A percentile compares a stretch with the other conserved stretches of the same genome.
These are phyloP conservation scores for Cyberlindnera xishuangbannaensis DNA, from an alignment of 805 yeast species.

Conservation along the genomic window DNA sequence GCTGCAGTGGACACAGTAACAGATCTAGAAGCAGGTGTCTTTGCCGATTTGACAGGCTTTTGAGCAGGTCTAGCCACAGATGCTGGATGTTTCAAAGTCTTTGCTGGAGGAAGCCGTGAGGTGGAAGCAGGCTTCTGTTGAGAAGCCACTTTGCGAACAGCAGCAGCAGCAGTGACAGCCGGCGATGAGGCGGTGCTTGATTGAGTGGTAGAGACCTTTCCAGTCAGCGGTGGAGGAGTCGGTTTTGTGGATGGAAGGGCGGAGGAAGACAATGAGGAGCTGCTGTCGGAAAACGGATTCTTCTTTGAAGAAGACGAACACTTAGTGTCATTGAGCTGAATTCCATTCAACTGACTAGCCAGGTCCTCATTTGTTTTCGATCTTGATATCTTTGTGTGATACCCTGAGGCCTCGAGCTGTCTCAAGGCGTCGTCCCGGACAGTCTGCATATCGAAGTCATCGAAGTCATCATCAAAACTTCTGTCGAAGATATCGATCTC, in stretches of 20 bases:
- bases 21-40: slow-evolving; percentile 4
- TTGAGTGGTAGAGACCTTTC: neutral
- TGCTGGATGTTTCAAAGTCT: slow-evolving; percentile 4
- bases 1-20: slow-evolving; percentile 6
- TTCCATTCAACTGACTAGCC: slow-evolving; percentile 1
- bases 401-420: slow-evolving; percentile 23
- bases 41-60: slow-evolving; percentile 4
- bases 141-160: slow-evolving; percentile 3
- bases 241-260: slow-evolving; percentile 2
- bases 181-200: slow-evolving; percentile 4
- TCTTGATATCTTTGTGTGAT: slow-evolving; percentile 17
- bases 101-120: slow-evolving; percentile 7
- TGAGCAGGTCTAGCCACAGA: slow-evolving; percentile 5
- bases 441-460: slow-evolving; percentile 16
- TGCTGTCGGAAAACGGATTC: slow-evolving; percentile 1
- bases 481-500: slow-evolving; percentile 21
- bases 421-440: slow-evolving; percentile 22
- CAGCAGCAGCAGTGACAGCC: slow-evolving; percentile 2
- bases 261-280: slow-evolving; percentile 1
- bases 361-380: slow-evolving; percentile 9
- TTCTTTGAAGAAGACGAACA: slow-evolving; percentile 8
- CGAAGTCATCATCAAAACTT: slow-evolving; percentile 21
- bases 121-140: slow-evolving; percentile 12
- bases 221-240: slow-evolving; percentile 2
- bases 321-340: slow-evolving; percentile 3